phyloP scores from a whole-genome alignment of 495 filamentous ascomycete species.

The Xylaria bambusicola region DNA sequence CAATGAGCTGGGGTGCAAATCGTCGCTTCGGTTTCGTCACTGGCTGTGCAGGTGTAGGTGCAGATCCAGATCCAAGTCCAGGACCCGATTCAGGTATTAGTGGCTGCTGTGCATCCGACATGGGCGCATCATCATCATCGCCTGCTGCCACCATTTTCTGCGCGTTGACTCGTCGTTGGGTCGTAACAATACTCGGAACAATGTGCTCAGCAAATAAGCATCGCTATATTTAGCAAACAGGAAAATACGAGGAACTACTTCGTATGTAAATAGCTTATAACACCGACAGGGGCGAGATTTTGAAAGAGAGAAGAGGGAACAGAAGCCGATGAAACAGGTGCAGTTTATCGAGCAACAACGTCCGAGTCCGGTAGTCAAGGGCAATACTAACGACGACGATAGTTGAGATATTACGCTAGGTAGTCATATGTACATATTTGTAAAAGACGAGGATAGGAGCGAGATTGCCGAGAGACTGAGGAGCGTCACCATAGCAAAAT shows the following conservation, averaged over 20 bases:
- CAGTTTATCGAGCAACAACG: no score
- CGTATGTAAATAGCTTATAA: not conserved
- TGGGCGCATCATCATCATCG: slow-evolving; percentile 1
- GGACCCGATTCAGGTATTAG: not conserved
- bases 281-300: not conserved
- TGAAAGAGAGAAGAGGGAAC: not conserved
- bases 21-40: slow-evolving; percentile 41
- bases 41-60: slow-evolving; percentile 21
- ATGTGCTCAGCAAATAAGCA: not conserved
- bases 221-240: not conserved
- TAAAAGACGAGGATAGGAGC: not conserved
- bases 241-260: not conserved
- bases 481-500: not conserved
- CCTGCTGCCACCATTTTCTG: slow-evolving; percentile 15
- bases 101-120: slow-evolving; percentile 11
- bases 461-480: not conserved
- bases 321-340: not conserved
- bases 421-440: no score
- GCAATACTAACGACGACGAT: not conserved
- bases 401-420: no score
- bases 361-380: no score
- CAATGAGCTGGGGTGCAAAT: slow-evolving; percentile 58
- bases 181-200: not conserved
- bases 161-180: not conserved
- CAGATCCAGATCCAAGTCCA: not conserved